phyloP scores from a whole-genome alignment of 495 filamentous ascomycete species.

The Thermothielavioides terrestris region DNA sequence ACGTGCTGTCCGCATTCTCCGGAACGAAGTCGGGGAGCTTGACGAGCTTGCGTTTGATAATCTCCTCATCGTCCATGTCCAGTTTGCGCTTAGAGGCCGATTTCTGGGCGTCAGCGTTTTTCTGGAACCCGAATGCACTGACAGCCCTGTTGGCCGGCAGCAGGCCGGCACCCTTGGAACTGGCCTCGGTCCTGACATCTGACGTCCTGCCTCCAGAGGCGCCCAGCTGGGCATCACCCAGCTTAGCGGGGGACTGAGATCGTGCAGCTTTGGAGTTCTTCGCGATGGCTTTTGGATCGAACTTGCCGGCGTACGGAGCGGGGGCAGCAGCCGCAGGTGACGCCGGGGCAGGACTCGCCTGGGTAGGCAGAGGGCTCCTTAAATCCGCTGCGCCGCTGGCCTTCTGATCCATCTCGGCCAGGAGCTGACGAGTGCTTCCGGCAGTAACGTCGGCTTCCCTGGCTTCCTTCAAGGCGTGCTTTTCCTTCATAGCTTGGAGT shows the following conservation, averaged over 20 bases:
- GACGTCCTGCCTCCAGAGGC: slow-evolving; percentile 23
- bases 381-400: slow-evolving; percentile 41
- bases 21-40: slow-evolving; percentile 69
- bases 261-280: slow-evolving; percentile 58
- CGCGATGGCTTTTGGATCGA: slow-evolving; percentile 79
- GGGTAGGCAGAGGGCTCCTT: slow-evolving; percentile 44
- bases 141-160: slow-evolving; percentile 41
- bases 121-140: slow-evolving; percentile 75
- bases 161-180: slow-evolving; percentile 15
- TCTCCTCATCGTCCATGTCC: slow-evolving; percentile 82
- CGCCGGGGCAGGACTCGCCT: slow-evolving; percentile 47
- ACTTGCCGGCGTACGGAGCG: slow-evolving; percentile 76
- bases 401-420: slow-evolving; percentile 71
- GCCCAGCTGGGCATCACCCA: slow-evolving; percentile 28
- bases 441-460: slow-evolving; percentile 63
- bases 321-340: slow-evolving; percentile 35
- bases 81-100: slow-evolving; percentile 60
- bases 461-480: slow-evolving; percentile 69
- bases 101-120: slow-evolving; percentile 56
- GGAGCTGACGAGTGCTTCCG: slow-evolving; percentile 54
- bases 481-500: slow-evolving; percentile 85
- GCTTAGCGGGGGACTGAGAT: slow-evolving; percentile 28
- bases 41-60: slow-evolving; percentile 75
- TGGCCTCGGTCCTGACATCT: neutral
- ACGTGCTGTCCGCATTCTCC: slow-evolving; percentile 51